phyloP scores from a whole-genome alignment of 2,329 filamentous ascomycete species.

The Geosmithia putterillii region DNA sequence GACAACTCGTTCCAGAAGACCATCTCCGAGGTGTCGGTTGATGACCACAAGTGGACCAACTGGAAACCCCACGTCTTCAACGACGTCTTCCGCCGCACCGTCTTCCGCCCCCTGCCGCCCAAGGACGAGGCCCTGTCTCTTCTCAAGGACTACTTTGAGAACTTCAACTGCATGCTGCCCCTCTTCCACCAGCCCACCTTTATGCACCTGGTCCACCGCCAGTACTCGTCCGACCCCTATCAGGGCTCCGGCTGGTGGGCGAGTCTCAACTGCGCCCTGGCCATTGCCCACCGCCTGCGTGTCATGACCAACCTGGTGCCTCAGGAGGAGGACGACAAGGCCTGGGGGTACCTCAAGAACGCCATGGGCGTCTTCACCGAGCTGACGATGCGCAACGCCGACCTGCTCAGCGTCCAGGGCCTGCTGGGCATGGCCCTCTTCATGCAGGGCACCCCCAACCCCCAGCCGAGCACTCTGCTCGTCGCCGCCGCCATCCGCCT shows the following conservation, averaged over 20 bases:
- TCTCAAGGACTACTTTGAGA: conserved; percentile 90
- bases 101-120: conserved; percentile 73
- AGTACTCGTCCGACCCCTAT: conserved; percentile 87
- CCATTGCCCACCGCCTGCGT: conserved; percentile 83
- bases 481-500: conserved; percentile 83
- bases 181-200: conserved; percentile 96
- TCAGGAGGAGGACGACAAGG: conserved; percentile 83
- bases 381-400: conserved; percentile 89
- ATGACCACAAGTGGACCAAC: conserved; percentile 91
- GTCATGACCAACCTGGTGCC: conserved; percentile 93
- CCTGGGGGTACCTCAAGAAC: conserved; percentile 94
- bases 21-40: conserved; percentile 82
- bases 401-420: conserved; percentile 88
- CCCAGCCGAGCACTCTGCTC: conserved; percentile 84
- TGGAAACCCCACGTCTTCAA: conserved; percentile 98
- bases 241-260: conserved; percentile 98
- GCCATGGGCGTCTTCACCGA: conserved; percentile 89
- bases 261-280: conserved; percentile 82
- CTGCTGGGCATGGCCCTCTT: conserved; percentile 89
- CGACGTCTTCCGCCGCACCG: conserved; percentile 75
- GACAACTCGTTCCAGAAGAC: conserved; percentile 89
- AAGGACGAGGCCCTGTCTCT: conserved; percentile 82
- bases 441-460: conserved; percentile 91
- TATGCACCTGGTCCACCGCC: conserved; percentile 90
- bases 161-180: conserved; percentile 98